phyloP scores from a whole-genome alignment of 495 filamentous ascomycete genomes.

The Penicillium odoratum region DNA sequence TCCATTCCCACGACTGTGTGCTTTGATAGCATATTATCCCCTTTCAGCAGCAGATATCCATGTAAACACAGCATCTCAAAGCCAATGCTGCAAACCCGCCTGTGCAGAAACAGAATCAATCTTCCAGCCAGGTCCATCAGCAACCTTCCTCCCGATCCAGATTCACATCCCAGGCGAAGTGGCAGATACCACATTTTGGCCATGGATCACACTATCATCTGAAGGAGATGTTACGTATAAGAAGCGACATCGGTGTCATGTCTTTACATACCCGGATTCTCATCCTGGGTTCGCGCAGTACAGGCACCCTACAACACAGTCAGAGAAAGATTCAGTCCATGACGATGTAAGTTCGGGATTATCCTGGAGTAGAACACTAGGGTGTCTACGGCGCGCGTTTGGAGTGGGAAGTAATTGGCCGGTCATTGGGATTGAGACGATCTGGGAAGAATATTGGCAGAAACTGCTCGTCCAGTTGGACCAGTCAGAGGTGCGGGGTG shows the following conservation, averaged over 20 bases:
- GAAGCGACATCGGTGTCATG: conserved; percentile 46
- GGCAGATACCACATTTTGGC: conserved; percentile 32
- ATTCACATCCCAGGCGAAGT: conserved; percentile 53
- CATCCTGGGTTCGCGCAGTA: conserved; percentile 54
- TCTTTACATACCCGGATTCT: conserved; percentile 48
- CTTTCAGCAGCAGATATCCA: conserved; percentile 18
- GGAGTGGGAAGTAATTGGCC: conserved; percentile 40
- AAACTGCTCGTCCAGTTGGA: conserved; percentile 17
- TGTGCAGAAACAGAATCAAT: conserved; percentile 33
- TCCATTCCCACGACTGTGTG: conserved; percentile 44
- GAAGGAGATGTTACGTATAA: conserved; percentile 33
- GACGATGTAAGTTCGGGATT: conserved; percentile 49
- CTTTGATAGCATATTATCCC: conserved; percentile 62
- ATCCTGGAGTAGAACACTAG: conserved; percentile 56
- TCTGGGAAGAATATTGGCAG: conserved; percentile 58
- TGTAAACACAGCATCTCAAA: background rate
- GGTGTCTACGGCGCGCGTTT: conserved; percentile 54
- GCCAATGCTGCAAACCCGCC: conserved; percentile 19
- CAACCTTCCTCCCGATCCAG: conserved; percentile 50
- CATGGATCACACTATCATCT: conserved; percentile 21
- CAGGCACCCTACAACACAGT: conserved; percentile 29
- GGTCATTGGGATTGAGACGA: conserved; percentile 57
- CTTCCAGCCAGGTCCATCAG: conserved; percentile 32
- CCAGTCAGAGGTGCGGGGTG: conserved; percentile 1
- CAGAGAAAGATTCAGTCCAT: conserved; percentile 1